A percentile compares a stretch with the other conserved stretches of the same genome.
Conservation (phyloP, 2,329 filamentous ascomycete genomes). For the Penicillium sp. region DNA sequence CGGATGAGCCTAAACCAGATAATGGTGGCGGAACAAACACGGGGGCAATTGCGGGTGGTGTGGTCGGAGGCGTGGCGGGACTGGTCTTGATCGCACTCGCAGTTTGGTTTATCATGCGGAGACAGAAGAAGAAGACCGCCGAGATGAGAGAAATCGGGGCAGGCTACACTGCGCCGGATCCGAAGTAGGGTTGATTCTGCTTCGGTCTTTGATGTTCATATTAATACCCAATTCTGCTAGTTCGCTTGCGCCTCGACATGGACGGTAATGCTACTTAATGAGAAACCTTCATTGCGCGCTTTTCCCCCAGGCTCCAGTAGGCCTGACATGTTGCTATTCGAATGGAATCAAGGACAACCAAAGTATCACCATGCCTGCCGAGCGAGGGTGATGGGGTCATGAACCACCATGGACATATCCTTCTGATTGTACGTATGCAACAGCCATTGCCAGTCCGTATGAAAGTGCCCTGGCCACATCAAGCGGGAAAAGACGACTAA, state of each 20-base stretch:
- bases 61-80: neutral
- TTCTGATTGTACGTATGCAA: conserved; percentile 29
- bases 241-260: neutral
- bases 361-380: neutral
- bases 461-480: conserved; percentile 30
- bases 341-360: neutral
- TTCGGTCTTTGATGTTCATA: neutral
- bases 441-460: conserved; percentile 37
- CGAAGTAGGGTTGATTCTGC: conserved; percentile 32
- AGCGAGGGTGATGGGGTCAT: neutral
- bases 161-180: conserved; percentile 41
- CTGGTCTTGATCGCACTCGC: neutral
- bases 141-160: conserved; percentile 12
- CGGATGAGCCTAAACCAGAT: neutral
- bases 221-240: neutral
- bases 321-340: no score
- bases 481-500: conserved; percentile 30
- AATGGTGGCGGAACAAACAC: neutral
- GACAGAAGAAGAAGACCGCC: conserved; percentile 1
- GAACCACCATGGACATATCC: neutral
- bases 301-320: no score
- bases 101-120: neutral
- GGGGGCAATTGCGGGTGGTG: conserved; percentile 7
- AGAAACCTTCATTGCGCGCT: neutral
- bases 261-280: neutral